phyloP scores from a whole-genome alignment of 2,329 filamentous ascomycete genomes.

The Fusarium sp. region DNA sequence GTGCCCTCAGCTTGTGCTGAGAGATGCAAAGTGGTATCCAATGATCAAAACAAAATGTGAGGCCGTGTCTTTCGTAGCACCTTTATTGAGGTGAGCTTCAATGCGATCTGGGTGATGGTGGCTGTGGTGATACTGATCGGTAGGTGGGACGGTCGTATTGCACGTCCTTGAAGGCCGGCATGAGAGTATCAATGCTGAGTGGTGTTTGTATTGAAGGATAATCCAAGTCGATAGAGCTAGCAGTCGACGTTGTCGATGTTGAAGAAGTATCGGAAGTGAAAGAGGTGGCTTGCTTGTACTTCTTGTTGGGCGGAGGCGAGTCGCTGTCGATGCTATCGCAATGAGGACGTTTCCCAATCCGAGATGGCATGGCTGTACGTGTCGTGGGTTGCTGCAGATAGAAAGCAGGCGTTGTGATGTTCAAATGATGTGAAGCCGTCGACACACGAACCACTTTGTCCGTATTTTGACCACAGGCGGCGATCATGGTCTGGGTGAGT shows the following conservation, averaged over 20 bases:
- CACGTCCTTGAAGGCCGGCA: slow-evolving; percentile 37
- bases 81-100: slow-evolving; percentile 10
- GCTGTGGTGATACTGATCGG: slow-evolving; percentile 40
- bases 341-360: slow-evolving; percentile 37
- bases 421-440: slow-evolving; percentile 16
- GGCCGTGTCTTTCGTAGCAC: not conserved
- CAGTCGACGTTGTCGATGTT: slow-evolving; percentile 25
- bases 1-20: slow-evolving; percentile 16
- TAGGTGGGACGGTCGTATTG: slow-evolving; percentile 33
- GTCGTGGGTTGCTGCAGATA: slow-evolving; percentile 18
- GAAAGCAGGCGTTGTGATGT: slow-evolving; percentile 10
- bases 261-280: slow-evolving; percentile 37
- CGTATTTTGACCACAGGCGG: slow-evolving; percentile 18
- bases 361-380: slow-evolving; percentile 27
- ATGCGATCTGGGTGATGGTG: slow-evolving; percentile 39
- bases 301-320: slow-evolving; percentile 38
- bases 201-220: slow-evolving; percentile 19
- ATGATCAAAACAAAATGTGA: slow-evolving; percentile 24
- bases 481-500: slow-evolving; percentile 11
- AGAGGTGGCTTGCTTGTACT: slow-evolving; percentile 40
- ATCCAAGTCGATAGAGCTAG: slow-evolving; percentile 27
- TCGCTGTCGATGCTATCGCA: slow-evolving; percentile 30
- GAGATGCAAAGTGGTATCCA: slow-evolving; percentile 31
- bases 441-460: slow-evolving; percentile 20
- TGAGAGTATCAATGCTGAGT: slow-evolving; percentile 27